These are phyloP conservation scores for Talaromyces sp. DNA, from an alignment of 2,329 filamentous ascomycete genomes.

Conservation along the genomic window DNA sequence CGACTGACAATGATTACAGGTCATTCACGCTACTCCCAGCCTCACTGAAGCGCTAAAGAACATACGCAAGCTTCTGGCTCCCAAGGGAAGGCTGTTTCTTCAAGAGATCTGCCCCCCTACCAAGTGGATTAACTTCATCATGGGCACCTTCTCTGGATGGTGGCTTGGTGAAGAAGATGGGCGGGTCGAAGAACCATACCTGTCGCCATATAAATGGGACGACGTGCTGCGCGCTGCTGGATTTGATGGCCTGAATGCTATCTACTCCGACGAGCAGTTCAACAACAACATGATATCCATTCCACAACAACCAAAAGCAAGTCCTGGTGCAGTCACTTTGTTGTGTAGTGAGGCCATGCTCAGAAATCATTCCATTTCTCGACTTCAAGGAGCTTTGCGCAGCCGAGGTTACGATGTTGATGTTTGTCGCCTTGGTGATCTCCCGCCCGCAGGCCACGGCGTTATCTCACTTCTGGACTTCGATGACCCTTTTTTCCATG, in stretches of 20 bases:
- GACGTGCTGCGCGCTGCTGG: conserved; percentile 17
- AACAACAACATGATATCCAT: no score
- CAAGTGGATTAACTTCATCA: conserved; percentile 14
- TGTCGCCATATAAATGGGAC: conserved; percentile 20
- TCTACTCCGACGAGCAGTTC: no score
- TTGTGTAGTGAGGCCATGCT: no score
- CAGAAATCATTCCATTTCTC: no score
- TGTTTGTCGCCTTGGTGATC: no score
- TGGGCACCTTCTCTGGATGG: conserved; percentile 18
- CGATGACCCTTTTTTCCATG: background rate
- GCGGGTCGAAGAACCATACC: conserved; percentile 9
- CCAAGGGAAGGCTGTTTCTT: conserved; percentile 1
- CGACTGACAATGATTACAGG: background rate
- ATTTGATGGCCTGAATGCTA: background rate
- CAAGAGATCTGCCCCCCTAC: background rate
- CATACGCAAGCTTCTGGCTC: background rate
- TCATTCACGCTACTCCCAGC: conserved; percentile 21
- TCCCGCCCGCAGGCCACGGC: no score
- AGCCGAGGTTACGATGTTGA: no score
- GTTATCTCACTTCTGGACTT: conserved; percentile 1
- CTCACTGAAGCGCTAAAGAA: conserved; percentile 14
- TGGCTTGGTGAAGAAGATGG: conserved; percentile 15
- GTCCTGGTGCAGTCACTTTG: no score
- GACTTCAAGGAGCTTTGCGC: no score
- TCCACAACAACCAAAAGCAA: no score